A percentile compares a stretch with the other conserved stretches of the same genome.
Evolutionary conservation across 2,329 filamentous ascomycete species (phyloP).

Genomic region (Lizonia empirigonia): DNA sequence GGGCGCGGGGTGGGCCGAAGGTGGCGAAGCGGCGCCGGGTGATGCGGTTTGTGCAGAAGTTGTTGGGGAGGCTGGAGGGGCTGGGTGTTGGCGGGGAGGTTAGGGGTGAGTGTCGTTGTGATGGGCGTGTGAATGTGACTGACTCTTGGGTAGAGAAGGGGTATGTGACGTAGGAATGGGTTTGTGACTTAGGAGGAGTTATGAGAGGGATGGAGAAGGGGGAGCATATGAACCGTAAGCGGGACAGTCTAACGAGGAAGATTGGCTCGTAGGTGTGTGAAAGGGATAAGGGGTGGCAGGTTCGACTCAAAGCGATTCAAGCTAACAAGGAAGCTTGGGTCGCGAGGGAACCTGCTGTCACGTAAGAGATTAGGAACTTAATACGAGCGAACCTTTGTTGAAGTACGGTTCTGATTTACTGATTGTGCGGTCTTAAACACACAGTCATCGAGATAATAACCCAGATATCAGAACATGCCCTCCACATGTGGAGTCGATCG

Average conservation of each 20-base stretch:
- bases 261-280: neutral
- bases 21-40: slow-evolving; percentile 8
- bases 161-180: neutral
- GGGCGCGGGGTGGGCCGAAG: neutral
- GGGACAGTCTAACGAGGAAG: neutral
- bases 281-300: neutral
- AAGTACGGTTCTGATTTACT: neutral
- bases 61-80: slow-evolving; percentile 18
- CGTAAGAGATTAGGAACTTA: no score
- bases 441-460: neutral
- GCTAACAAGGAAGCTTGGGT: neutral
- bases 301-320: neutral
- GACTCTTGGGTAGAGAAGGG: neutral
- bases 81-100: slow-evolving; percentile 17
- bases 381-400: no score
- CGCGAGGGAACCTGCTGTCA: neutral
- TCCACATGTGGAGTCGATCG: neutral
- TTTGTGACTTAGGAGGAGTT: neutral
- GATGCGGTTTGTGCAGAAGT: slow-evolving; percentile 14
- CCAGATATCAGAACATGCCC: neutral
- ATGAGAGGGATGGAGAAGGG: neutral
- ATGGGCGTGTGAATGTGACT: neutral
- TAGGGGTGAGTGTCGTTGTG: no score
- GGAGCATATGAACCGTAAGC: neutral
- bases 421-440: neutral